Evolutionary conservation across 345 rosid species (phyloP), one percentile per base, ranked within the genome.

Genomic region (Salix viminalis): DNA sequence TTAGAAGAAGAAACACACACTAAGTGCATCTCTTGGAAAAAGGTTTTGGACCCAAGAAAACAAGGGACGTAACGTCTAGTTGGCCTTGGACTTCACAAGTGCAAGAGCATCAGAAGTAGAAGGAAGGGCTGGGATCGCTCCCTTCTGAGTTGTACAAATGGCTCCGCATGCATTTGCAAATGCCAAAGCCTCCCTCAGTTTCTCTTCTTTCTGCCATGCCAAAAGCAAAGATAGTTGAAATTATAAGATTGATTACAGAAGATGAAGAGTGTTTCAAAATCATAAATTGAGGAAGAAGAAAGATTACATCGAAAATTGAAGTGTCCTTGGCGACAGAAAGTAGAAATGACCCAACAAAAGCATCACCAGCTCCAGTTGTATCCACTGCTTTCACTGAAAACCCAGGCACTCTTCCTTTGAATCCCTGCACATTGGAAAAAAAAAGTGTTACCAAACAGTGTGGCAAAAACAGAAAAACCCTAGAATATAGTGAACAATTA

Each of bases 121-220:
- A 5, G 94, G 90, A 64, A 89, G 91, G 13, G 90, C 91, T 7
- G 91, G 89, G 36, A 89, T 88, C 48, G 91, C 90, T 76, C 93
- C 91, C 82, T 90, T 90, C 77, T 88, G 88, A 67, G 91, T 85
- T 21, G 90, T 88, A 79, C 85, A 84, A 46, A 90, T 72, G n/a
- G 93, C 93, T 74, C 90, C 94, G 75, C 92, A 90, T 6, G 92
- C 91, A 83, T 86, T 89, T 14, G 91, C 79, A 86, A 89, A 89
- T 7, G 71, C 54, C 32, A 90, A 76, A 62, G 84, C 85, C 64
- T 85, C 92, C 82, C 76, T 87, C 71, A 89, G 67, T 71, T 87
- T 89, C 54, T 54, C 83, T 77, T 89, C 94, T 77, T 86, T 79
- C 91, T 88, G 70, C 18, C 76, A 36, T 39, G 24, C 32, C 13